Evolutionary conservation across 2,329 filamentous ascomycete genomes (phyloP).

Genomic region (Neopestalotiopsis rosae): DNA sequence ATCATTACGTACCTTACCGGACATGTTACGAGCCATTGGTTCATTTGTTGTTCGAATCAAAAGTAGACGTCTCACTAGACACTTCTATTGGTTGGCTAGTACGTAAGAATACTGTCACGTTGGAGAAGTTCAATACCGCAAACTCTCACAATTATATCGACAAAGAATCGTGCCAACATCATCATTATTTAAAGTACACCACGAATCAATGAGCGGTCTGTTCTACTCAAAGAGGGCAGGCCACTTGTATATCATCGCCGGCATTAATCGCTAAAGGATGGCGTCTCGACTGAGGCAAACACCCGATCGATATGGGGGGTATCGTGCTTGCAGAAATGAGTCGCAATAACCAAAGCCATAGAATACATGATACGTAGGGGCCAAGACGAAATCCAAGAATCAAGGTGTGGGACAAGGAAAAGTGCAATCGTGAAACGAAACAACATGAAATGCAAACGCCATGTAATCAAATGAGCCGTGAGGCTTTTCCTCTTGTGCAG

Average conservation of each 20-base stretch:
- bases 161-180: neutral
- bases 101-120: neutral
- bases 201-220: neutral
- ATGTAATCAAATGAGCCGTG: constrained; percentile 34
- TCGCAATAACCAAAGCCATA: neutral
- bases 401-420: neutral
- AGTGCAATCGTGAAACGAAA: constrained; percentile 6
- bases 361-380: neutral
- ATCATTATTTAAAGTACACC: neutral
- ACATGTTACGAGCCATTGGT: too few relatives aligned
- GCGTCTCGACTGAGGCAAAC: neutral
- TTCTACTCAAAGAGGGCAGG: neutral
- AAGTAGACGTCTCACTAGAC: too few relatives aligned
- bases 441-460: constrained; percentile 26
- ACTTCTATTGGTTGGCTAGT: too few relatives aligned
- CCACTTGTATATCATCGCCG: neutral
- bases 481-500: constrained; percentile 35
- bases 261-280: neutral
- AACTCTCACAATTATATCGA: neutral
- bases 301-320: neutral
- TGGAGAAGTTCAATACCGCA: neutral
- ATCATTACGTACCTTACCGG: too few relatives aligned
- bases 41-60: too few relatives aligned
- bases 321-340: neutral
- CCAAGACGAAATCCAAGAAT: neutral